Evolutionary conservation across 176 grass and related monocot genomes (phyloP).

Genomic region (Hordeum vulgare): MorexV3_pseudomolecules_assembly NC_058523.1:556349143-556349642

Average conservation of each 20-base stretch:
- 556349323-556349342: background rate
- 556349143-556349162: background rate
- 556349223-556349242: background rate
- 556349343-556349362: background rate
- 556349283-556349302: background rate
- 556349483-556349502: background rate
- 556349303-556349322: background rate
- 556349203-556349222: background rate
- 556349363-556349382: background rate
- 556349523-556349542: background rate
- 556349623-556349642: conserved; percentile 67
- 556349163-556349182: background rate
- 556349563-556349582: conserved; percentile 9
- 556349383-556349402: background rate
- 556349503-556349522: background rate
- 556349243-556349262: background rate
- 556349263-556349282: background rate
- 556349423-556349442: background rate
- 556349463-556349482: background rate
- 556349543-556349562: conserved; percentile 5
- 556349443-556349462: too few relatives aligned
- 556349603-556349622: conserved; percentile 76
- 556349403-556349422: background rate
- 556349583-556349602: conserved; percentile 15
- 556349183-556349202: background rate